Evolutionary conservation across 2,329 filamentous ascomycete species (phyloP).

Genomic region (Claviceps sp.): DNA sequence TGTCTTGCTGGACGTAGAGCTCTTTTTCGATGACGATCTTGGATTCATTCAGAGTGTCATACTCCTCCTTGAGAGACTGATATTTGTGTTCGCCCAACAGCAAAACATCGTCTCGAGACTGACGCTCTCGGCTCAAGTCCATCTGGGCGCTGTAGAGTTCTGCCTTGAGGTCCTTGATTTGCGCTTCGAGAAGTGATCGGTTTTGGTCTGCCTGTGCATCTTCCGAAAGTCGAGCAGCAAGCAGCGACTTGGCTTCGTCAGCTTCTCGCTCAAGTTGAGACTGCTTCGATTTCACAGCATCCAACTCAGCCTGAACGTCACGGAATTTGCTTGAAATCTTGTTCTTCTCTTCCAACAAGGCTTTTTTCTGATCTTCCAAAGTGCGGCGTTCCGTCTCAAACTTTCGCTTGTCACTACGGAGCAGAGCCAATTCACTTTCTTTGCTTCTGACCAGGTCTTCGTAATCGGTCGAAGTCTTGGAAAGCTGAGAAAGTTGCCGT

Average conservation of each 20-base stretch:
- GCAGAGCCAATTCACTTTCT: conserved; percentile 78
- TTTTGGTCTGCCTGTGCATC: conserved; percentile 76
- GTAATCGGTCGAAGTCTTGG: conserved; percentile 84
- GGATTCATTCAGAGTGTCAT: conserved; percentile 73
- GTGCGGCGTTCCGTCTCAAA: conserved; percentile 67
- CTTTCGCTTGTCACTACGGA: conserved; percentile 74
- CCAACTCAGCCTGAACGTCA: conserved; percentile 76
- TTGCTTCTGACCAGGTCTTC: conserved; percentile 89
- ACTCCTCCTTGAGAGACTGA: conserved; percentile 70
- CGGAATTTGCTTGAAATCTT: conserved; percentile 62
- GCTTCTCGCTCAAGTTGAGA: conserved; percentile 77
- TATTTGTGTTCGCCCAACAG: conserved; percentile 84
- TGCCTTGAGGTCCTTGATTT: conserved; percentile 76
- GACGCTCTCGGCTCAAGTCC: conserved; percentile 79
- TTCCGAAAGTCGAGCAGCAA: conserved; percentile 80
- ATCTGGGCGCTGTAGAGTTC: conserved; percentile 76
- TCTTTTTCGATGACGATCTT: conserved; percentile 98
- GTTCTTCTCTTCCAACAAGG: conserved; percentile 63
- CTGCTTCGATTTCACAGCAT: conserved; percentile 75
- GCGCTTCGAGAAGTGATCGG: conserved; percentile 69
- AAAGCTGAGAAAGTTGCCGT: conserved; percentile 73
- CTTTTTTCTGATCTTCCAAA: conserved; percentile 66
- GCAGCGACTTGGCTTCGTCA: conserved; percentile 69
- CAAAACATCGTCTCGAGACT: conserved; percentile 87
- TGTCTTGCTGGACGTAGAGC: conserved; percentile 89